A percentile compares a stretch with the other conserved stretches of the same genome.
phyloP scores from a whole-genome alignment of 345 rosid species.

The Populus tremula region DNA sequence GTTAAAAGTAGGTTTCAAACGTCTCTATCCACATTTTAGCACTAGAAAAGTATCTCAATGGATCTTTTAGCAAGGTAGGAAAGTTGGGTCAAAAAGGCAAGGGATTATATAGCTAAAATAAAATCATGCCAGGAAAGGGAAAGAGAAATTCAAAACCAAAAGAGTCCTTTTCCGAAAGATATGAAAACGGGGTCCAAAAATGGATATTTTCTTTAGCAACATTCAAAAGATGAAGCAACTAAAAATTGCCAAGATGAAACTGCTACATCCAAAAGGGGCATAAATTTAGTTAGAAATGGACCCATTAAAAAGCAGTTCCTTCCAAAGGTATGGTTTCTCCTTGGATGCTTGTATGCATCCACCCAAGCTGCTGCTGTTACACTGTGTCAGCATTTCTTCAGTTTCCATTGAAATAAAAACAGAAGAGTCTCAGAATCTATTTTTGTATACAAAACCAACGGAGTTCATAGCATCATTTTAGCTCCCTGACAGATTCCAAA shows the following conservation, averaged over 20 bases:
- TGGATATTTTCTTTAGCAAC: conserved; percentile 37
- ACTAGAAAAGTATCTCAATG: conserved; percentile 27
- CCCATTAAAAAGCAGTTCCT: conserved; percentile 26
- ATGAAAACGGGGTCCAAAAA: conserved; percentile 38
- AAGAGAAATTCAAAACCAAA: conserved; percentile 36
- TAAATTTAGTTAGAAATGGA: conserved; percentile 33
- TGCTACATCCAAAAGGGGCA: conserved; percentile 30
- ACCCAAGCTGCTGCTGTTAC: conserved; percentile 3
- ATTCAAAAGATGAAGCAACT: neutral
- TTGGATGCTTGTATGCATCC: conserved; percentile 27
- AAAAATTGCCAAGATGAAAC: conserved; percentile 21
- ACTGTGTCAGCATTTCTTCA: conserved; percentile 12
- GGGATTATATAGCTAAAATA: conserved; percentile 24
- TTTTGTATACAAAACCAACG: neutral
- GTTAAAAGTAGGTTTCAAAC: conserved; percentile 1
- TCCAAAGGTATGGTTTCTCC: neutral
- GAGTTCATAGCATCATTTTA: neutral
- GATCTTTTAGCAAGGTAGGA: conserved; percentile 11
- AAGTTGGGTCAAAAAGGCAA: conserved; percentile 45
- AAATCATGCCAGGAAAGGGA: conserved; percentile 50
- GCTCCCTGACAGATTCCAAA: conserved; percentile 11
- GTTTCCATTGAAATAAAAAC: conserved; percentile 7
- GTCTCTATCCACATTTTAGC: conserved; percentile 23
- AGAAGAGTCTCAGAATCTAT: neutral
- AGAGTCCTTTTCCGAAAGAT: conserved; percentile 26